A percentile compares a stretch with the other conserved stretches of the same genome.
Evolutionary conservation across 257 asterid species (phyloP).

Genomic region (Nicotiana tabacum): DNA sequence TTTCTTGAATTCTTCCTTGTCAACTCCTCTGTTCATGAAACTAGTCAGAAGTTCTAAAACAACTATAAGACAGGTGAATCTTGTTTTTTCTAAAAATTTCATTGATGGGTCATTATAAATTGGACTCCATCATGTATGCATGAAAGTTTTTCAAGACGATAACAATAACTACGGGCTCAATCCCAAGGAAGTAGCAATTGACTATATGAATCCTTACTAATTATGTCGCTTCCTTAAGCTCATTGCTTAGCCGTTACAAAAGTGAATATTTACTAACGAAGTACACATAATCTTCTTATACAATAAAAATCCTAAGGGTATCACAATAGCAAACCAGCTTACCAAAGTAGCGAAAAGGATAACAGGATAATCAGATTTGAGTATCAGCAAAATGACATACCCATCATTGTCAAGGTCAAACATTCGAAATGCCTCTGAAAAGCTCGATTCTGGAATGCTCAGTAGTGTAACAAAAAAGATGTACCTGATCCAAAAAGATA

Average conservation of each 20-base stretch:
- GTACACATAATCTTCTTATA: background rate
- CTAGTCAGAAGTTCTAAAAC: background rate
- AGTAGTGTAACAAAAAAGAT: conserved; percentile 80
- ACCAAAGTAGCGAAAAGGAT: background rate
- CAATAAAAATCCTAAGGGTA: background rate
- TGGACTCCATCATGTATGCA: background rate
- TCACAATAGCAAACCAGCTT: background rate
- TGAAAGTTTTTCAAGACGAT: background rate
- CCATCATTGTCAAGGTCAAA: conserved; percentile 77
- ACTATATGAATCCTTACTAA: too few species aligned
- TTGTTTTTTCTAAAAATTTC: background rate
- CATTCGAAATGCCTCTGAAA: conserved; percentile 76
- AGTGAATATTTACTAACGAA: background rate
- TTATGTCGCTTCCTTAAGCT: too few species aligned
- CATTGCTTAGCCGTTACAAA: too few species aligned
- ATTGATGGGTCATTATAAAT: background rate
- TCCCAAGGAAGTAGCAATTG: too few species aligned
- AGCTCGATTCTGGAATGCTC: conserved; percentile 88
- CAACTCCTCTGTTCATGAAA: conserved; percentile 54
- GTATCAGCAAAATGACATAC: conserved; percentile 27
- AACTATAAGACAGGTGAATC: background rate
- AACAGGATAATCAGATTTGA: too few species aligned
- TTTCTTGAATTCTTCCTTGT: conserved; percentile 73
- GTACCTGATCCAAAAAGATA: conserved; percentile 40
- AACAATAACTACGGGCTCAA: too few species aligned